phyloP scores from a whole-genome alignment of 2,329 filamentous ascomycete genomes.

The Monilinia laxa region DNA sequence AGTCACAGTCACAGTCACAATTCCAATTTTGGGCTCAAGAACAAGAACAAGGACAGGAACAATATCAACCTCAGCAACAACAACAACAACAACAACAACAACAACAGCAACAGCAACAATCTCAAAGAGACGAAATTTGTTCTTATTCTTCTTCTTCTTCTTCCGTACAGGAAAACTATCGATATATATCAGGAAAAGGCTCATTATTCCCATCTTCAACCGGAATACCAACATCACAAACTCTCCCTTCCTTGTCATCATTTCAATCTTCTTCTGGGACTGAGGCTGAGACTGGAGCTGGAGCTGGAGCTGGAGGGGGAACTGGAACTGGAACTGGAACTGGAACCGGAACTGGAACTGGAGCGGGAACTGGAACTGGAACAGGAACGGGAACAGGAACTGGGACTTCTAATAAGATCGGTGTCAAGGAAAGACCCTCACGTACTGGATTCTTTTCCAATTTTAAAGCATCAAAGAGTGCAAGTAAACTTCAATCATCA shows the following conservation, averaged over 20 bases:
- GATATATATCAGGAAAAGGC: constrained; percentile 27
- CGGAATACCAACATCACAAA: constrained; percentile 29
- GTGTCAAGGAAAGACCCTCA: constrained; percentile 33
- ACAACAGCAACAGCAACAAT: background rate
- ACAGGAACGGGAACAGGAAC: too few species aligned
- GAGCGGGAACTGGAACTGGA: too few species aligned
- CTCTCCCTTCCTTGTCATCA: constrained; percentile 30
- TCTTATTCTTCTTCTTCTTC: background rate
- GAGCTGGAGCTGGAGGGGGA: too few species aligned
- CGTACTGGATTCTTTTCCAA: constrained; percentile 48
- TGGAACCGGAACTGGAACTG: too few species aligned
- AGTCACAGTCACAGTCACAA: constrained; percentile 4
- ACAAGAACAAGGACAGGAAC: background rate
- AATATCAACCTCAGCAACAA: background rate
- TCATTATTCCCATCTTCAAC: background rate
- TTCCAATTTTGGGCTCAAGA: background rate
- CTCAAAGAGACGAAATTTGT: constrained; percentile 25
- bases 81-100: background rate
- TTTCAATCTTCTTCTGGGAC: constrained; percentile 22
- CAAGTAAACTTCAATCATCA: constrained; percentile 43
- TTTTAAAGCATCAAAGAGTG: constrained; percentile 48
- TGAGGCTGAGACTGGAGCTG: too few species aligned
- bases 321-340: too few species aligned
- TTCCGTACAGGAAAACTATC: constrained; percentile 30
- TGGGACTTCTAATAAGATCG: constrained; percentile 22